Base-by-base conservation (phyloP, 306 rosid genomes). In the Coriaria nepalensis region DNA sequence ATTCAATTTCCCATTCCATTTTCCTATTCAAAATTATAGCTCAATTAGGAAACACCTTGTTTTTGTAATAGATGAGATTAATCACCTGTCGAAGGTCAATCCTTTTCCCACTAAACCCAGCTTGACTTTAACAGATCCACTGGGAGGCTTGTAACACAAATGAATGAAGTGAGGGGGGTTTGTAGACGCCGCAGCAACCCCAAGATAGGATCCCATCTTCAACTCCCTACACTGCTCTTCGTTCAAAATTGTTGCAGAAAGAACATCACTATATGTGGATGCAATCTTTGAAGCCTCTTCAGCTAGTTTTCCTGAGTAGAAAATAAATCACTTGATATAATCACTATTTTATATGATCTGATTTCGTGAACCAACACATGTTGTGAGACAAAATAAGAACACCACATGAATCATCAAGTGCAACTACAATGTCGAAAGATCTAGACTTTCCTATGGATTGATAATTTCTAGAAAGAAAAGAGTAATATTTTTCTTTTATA, bases 211-310 rank as follows among this genome's bases (percentile, higher is more conserved):
- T 40, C 95, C 95, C 95, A 86, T 86, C 75, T 81, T 86, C 67
- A 86, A 64, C 43, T 86, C 85, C 66, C 65, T 68, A 36, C 93
- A 85, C 68, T 85, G 83, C 51, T 82, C 93, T 37, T 66, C 93
- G 60, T 63, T 56, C 61, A 92, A 79, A 43, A 92, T 85, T 55
- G 68, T 92, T 50, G 96, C 96, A 49, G 94, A 71, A 8, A 92
- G 58, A 59, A 92, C 98, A 72, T 92, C 96, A 42, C 74, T 74
- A 60, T 85, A 76, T 1, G 69, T 38, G 13, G 87, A 75, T 42
- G 94, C 96, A 67, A 92, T 76, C 55, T 92, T 85, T 36, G 93
- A 72, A 54, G 98, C 98, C 76, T 92, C 94, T 42, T 78, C 93
- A 33, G 98, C 98, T 63, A 92, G 74, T 6, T 43, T 83, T 48